Percentiles rank a stretch among this genome's conserved stretches.
phyloP scores from a whole-genome alignment of 257 asterid genomes.

The Jacaranda mimosifolia region DNA sequence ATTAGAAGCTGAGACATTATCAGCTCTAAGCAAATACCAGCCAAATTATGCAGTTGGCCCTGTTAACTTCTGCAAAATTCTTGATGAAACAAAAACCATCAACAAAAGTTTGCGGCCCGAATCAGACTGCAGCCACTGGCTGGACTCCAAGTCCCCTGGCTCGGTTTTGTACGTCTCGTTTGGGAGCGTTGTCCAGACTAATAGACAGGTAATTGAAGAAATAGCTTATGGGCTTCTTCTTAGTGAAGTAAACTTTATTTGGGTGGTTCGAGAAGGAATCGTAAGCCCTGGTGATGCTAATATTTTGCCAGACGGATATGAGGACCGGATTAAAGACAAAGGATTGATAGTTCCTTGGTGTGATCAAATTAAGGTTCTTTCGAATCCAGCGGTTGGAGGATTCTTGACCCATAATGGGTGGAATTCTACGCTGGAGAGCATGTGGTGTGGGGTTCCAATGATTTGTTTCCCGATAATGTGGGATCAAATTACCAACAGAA shows the following conservation, averaged over 20 bases:
- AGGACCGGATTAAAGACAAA: slow-evolving; percentile 25
- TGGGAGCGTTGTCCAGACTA: slow-evolving; percentile 33
- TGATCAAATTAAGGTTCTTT: slow-evolving; percentile 50
- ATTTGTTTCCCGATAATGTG: slow-evolving; percentile 40
- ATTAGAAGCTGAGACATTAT: slow-evolving; percentile 23
- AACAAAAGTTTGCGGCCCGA: slow-evolving; percentile 40
- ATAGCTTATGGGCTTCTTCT: slow-evolving; percentile 37
- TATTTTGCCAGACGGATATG: slow-evolving; percentile 46
- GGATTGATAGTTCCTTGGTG: slow-evolving; percentile 68
- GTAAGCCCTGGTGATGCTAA: background rate
- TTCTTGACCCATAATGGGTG: slow-evolving; percentile 54
- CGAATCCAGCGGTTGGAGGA: slow-evolving; percentile 49
- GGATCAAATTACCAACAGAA: slow-evolving; percentile 48
- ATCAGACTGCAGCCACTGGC: slow-evolving; percentile 41
- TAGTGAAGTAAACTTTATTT: slow-evolving; percentile 29
- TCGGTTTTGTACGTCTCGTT: slow-evolving; percentile 40
- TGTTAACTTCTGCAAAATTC: slow-evolving; percentile 38
- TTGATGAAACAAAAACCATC: slow-evolving; percentile 12
- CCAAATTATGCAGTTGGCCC: slow-evolving; percentile 40
- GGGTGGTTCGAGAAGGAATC: background rate
- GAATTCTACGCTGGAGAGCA: slow-evolving; percentile 49
- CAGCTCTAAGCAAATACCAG: slow-evolving; percentile 30
- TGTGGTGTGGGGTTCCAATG: slow-evolving; percentile 53
- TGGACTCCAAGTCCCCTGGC: slow-evolving; percentile 35
- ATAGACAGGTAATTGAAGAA: slow-evolving; percentile 23